phyloP scores from a whole-genome alignment of 257 asterid genomes.

The Buddleja alternifolia region DNA sequence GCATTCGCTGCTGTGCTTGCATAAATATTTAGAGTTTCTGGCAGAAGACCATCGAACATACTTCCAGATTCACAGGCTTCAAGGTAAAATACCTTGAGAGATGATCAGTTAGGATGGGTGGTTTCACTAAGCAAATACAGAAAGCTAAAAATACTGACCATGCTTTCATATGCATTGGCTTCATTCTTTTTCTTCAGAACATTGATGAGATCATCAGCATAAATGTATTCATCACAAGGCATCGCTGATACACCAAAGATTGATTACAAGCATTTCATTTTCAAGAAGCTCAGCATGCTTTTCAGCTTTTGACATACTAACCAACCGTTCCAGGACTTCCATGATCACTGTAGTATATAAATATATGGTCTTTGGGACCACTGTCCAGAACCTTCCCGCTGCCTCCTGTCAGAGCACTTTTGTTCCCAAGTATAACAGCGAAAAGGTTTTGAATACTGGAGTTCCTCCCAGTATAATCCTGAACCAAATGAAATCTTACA shows the following conservation, averaged over 20 bases:
- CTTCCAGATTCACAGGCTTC: conserved; percentile 81
- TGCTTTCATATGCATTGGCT: conserved; percentile 54
- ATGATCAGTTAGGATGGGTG: neutral
- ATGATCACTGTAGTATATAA: conserved; percentile 61
- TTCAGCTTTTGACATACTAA: conserved; percentile 26
- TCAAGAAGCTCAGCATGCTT: neutral
- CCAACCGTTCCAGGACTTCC: conserved; percentile 64
- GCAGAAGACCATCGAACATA: conserved; percentile 72
- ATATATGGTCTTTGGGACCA: conserved; percentile 61
- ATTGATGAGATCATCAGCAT: conserved; percentile 55
- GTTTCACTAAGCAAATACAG: neutral
- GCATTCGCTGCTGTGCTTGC: conserved; percentile 75
- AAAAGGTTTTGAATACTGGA: conserved; percentile 50
- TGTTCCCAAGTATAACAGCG: conserved; percentile 64
- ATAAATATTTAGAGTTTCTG: conserved; percentile 54
- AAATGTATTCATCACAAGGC: conserved; percentile 53
- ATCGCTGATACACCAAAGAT: conserved; percentile 42
- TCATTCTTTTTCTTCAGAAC: conserved; percentile 57
- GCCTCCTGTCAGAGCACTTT: conserved; percentile 54
- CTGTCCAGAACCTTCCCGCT: conserved; percentile 67
- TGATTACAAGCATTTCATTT: conserved; percentile 3
- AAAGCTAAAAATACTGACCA: conserved; percentile 39
- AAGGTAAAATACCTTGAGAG: conserved; percentile 48
- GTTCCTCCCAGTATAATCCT: conserved; percentile 62
- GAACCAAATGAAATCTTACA: conserved; percentile 1